These are phyloP conservation scores for Scytalidium sp. DNA, from an alignment of 2,329 filamentous ascomycete genomes.

Conservation along the genomic window DNA sequence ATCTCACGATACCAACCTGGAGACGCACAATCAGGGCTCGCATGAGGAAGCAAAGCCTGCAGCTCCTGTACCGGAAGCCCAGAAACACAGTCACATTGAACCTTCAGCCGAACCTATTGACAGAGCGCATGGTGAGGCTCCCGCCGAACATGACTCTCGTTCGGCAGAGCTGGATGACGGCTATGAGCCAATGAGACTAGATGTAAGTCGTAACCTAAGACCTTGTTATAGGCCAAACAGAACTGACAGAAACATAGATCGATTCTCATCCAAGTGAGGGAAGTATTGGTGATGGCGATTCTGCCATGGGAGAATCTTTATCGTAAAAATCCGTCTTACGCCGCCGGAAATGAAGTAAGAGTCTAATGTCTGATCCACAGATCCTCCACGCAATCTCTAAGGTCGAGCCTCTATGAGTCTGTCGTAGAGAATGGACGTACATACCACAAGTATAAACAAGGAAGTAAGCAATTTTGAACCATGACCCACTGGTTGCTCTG, in stretches of 20 bases:
- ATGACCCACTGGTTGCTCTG: too few relatives aligned
- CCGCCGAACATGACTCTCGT: not conserved
- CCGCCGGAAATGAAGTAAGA: too few relatives aligned
- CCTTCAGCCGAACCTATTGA: too few relatives aligned
- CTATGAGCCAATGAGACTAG: not conserved
- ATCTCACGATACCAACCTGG: too few relatives aligned
- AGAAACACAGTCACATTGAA: too few relatives aligned
- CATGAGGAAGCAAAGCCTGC: not conserved
- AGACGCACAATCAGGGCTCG: too few relatives aligned
- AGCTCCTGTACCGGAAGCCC: too few relatives aligned
- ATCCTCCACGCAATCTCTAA: conserved; percentile 1
- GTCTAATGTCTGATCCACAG: not conserved
- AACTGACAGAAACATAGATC: not conserved
- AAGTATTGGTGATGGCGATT: not conserved
- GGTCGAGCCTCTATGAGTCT: conserved; percentile 2
- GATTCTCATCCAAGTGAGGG: not conserved
- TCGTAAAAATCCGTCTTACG: not conserved
- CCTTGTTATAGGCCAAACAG: too few relatives aligned
- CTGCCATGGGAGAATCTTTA: not conserved
- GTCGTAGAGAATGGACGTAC: conserved; percentile 10
- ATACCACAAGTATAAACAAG: conserved; percentile 13
- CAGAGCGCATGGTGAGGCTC: not conserved
- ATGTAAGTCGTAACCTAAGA: not conserved
- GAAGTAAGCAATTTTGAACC: conserved; percentile 12
- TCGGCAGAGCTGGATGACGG: not conserved